Evolutionary conservation across 768 basidiomycete species (phyloP), one percentile per base, ranked within the genome.

Genomic region (Melanogaster broomeanus): DNA sequence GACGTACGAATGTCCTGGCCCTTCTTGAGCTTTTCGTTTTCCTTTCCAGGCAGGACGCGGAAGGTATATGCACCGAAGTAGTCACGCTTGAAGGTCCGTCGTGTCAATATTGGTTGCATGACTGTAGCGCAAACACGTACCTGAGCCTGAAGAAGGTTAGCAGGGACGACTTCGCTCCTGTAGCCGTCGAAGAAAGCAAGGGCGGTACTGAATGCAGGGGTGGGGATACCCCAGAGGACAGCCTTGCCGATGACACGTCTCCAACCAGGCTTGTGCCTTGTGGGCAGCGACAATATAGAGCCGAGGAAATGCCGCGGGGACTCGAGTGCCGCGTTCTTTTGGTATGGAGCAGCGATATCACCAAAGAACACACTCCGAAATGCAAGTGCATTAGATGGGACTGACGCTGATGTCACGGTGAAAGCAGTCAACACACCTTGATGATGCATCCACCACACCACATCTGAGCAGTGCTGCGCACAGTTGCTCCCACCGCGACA

Each of bases 371-470:
- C 95, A 64, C 85, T 88, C 87, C 82, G 50, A 33, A 37, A 37
- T 42, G 48, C n/a, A 37, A 21, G 28, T 15, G 30, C 18, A 27
- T 67, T 44, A 61, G 44, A 49, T 19, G 48, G 19, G 3, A n/a
- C n/a, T n/a, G n/a, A n/a, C 42, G 56, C 61, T 66, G 51, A 60
- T 65, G 62, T 44, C 53, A 48, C n/a, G n/a, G n/a, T n/a, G n/a
- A n/a, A 40, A 44, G 19, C 30, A 1, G 38, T 49, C 60, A 44
- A 40, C 60, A 58, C 52, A 84, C 89, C 83, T 96, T 96, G 82
- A 99, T 98, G 74, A 99, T 99, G 73, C 96, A 98, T 60, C 97
- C 97, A 60, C 97, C 97, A 64, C 96, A 93, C 97, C 97, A 99
- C 94, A 99, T 99, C 61, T 80, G 84, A 30, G 97, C 97, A 67